phyloP scores from a whole-genome alignment of 345 rosid species.

The Atalantia buxifolia region DNA sequence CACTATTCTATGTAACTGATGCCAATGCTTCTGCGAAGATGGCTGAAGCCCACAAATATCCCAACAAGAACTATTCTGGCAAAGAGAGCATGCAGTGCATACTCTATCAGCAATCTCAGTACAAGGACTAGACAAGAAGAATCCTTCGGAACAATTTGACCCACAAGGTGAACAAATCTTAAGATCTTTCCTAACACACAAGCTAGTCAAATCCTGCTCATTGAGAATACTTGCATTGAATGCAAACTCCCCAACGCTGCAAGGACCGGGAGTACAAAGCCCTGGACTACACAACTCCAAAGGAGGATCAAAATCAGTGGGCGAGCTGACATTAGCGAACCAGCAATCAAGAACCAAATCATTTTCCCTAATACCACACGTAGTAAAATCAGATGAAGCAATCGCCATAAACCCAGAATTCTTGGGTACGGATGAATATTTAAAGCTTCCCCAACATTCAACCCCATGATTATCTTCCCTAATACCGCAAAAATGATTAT shows the following conservation, averaged over 20 bases:
- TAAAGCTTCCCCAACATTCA: conserved; percentile 83
- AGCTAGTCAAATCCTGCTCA: conserved; percentile 70
- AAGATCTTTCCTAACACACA: conserved; percentile 67
- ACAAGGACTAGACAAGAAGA: conserved; percentile 77
- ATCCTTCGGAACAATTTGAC: conserved; percentile 67
- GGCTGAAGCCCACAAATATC: conserved; percentile 51
- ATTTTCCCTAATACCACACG: conserved; percentile 77
- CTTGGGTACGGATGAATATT: conserved; percentile 59
- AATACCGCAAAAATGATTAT: conserved; percentile 76
- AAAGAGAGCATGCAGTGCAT: conserved; percentile 84
- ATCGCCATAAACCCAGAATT: conserved; percentile 75
- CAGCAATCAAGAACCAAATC: conserved; percentile 91
- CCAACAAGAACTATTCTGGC: conserved; percentile 89
- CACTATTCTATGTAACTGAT: conserved; percentile 34
- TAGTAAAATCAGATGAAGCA: conserved; percentile 80
- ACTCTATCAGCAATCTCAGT: conserved; percentile 61
- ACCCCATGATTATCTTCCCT: conserved; percentile 76
- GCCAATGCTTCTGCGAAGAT: conserved; percentile 45
- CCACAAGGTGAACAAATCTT: conserved; percentile 75
- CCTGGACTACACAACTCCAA: conserved; percentile 91
- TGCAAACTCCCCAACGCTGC: conserved; percentile 52
- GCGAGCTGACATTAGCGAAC: conserved; percentile 46
- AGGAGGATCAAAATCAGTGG: conserved; percentile 67
- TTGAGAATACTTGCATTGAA: conserved; percentile 83
- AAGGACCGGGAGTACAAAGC: conserved; percentile 52